Evolutionary conservation across 2,329 filamentous ascomycete genomes (phyloP), one percentile per base, ranked within the genome.

Genomic region (Curvularia hawaiiensis): DNA sequence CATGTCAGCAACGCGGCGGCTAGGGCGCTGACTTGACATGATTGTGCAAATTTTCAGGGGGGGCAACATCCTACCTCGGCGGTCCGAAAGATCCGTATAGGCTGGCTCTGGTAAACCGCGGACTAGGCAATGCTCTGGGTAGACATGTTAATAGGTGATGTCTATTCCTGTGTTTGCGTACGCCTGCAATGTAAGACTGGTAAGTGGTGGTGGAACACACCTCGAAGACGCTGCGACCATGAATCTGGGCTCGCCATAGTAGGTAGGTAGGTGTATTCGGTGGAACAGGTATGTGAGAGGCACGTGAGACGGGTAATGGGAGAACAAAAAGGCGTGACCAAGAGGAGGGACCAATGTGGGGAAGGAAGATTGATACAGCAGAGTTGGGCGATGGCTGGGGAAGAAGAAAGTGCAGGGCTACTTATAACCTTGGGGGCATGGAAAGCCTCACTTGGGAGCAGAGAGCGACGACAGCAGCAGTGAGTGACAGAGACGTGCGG

Each of bases 81-180:
- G 73, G 57, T 77, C 75, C 52, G 74, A 76, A 3, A 76, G 64
- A 31, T 75, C 73, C 51, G 75, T 73, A 47, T 65, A 76, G 10
- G 60, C 58, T 6, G 73, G 70, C 12, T 72, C 69, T 26, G 64
- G 64, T 9, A 72, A 51, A n/a, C 62, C 49, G 18, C 62, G 55
- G 16, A 58, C 64, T 22, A 59, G 61, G 54, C 75, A 77, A 50
- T 76, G 67, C 8, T 75, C 75, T 77, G 68, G 35, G 47, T 12
- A 9, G 22, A 26, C 14, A 10, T 43, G 40, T 43, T 43, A 43
- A 43, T 10, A 43, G 47, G 24, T n/a, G 22, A 35, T 22, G 35
- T 38, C 35, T 38, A 10, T 16, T 12, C 38, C 18, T 43, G 28
- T 31, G 39, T 24, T 22, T 38, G 20, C 26, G 16, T 47, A 24